Base-by-base conservation (phyloP, 768 basidiomycete species). In the Russula earlei region DNA sequence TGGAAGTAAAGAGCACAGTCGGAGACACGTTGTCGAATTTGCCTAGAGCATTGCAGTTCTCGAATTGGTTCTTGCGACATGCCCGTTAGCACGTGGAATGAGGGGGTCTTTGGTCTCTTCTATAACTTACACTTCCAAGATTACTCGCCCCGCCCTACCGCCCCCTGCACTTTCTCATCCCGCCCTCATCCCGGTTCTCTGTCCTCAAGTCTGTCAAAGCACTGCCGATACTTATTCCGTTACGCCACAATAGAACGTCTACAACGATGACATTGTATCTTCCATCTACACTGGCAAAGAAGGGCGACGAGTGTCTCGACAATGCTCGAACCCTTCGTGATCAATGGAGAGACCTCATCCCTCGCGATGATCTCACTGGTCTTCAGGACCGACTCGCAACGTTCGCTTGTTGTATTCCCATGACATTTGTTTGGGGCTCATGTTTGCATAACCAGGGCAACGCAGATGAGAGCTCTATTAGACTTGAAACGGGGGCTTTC, bases 291-390 rank as follows among this genome's bases (percentile, higher is more conserved):
- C 50, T 42, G 46, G 45, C 40, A 7, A 52, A 20, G 38, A 57
- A 34, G 17, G 57, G 57, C 34, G 57, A 58, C 29, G 34, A 22
- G 10, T 58, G 29, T 43, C 57, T 58, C 24, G 47, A 49, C 17
- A 19, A 49, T 37, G 57, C 57, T 31, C 47, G 57, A 20, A 19
- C 36, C 36, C 34, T 58, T 42, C 56, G 56, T 12, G 52, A 58
- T 12, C 33, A 22, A 22, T 58, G 52, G 56, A 53, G 25, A 29
- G 33, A 7, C n/a, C 8, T 54, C 4, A 54, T 58, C 25, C 56
- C 51, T 10, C 46, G 46, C 8, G 17, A 25, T 15, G 56, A 58
- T 31, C 34, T 58, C 9, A 33, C 6, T 5, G 22, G 5, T 36
- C n/a, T 58, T 31, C 47, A 53, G 25, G 54, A 58, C 27, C 24